phyloP scores from a whole-genome alignment of 306 rosid genomes.

The Quercus ilex region DNA sequence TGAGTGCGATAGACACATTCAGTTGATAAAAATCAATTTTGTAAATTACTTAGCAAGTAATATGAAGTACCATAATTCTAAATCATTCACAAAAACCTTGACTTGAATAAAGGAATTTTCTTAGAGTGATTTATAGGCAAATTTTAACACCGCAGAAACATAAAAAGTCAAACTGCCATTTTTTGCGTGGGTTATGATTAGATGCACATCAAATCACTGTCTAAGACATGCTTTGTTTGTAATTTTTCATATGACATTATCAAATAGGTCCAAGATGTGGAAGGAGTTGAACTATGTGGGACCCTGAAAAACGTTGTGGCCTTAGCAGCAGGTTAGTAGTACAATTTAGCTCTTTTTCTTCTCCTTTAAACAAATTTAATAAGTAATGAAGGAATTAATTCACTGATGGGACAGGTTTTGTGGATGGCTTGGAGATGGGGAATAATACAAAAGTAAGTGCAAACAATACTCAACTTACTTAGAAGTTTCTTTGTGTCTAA shows the following conservation, averaged over 20 bases:
- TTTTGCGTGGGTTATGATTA: not conserved
- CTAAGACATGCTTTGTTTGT: slow-evolving; percentile 11
- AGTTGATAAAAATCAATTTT: not conserved
- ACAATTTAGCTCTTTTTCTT: slow-evolving; percentile 3
- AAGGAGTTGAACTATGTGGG: slow-evolving; percentile 95
- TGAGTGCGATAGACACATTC: slow-evolving; percentile 35
- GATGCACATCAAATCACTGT: not conserved
- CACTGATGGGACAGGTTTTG: slow-evolving; percentile 63
- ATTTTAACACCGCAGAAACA: not conserved
- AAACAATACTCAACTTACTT: slow-evolving; percentile 7
- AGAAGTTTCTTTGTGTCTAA: not conserved
- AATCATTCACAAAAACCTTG: no score
- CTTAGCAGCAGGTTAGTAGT: slow-evolving; percentile 75
- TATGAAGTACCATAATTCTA: no score
- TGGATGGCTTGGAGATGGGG: slow-evolving; percentile 97
- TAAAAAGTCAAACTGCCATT: not conserved
- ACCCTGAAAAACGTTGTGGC: slow-evolving; percentile 91
- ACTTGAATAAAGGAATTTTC: not conserved
- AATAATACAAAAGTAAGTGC: slow-evolving; percentile 79
- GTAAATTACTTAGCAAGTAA: not conserved
- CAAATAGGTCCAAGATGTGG: slow-evolving; percentile 74
- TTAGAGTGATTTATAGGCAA: not conserved
- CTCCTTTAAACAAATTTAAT: slow-evolving; percentile 6
- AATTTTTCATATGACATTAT: slow-evolving; percentile 19
- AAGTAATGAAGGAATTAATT: slow-evolving; percentile 23